Percentiles rank a stretch among this genome's conserved stretches.
Evolutionary conservation across 768 basidiomycete genomes (phyloP).

Genomic region (Xerocomellus amylosporus): DNA sequence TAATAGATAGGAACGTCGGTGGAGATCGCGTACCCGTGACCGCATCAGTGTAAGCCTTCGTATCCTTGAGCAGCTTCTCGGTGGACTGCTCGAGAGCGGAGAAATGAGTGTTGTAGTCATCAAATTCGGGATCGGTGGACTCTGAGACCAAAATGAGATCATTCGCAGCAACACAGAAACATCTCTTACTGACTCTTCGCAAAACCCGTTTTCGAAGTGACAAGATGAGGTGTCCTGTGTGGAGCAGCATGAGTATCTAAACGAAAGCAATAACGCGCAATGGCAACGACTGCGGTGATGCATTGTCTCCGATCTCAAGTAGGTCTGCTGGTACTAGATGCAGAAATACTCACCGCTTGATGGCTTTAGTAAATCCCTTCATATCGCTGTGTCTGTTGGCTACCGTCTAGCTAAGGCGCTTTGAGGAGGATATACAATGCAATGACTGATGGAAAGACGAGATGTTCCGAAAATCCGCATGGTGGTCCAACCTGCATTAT

Average conservation of each 20-base stretch:
- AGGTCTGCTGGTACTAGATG: not conserved
- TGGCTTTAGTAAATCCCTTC: slow-evolving; percentile 82
- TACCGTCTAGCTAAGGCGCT: not conserved
- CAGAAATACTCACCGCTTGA: slow-evolving; percentile 56
- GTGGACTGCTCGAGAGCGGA: slow-evolving; percentile 70
- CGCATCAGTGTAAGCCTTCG: slow-evolving; percentile 80
- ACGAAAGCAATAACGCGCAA: not conserved
- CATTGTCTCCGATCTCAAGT: not conserved
- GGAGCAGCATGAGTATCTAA: slow-evolving; percentile 4
- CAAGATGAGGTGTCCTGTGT: slow-evolving; percentile 81
- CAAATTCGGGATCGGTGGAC: slow-evolving; percentile 86
- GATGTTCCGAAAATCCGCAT: not conserved
- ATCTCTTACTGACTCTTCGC: slow-evolving; percentile 70
- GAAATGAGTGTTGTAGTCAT: slow-evolving; percentile 82
- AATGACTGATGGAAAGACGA: not conserved
- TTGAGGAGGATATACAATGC: not conserved
- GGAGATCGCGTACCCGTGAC: slow-evolving; percentile 52
- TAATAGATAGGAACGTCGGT: not conserved
- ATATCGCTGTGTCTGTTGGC: slow-evolving; percentile 39
- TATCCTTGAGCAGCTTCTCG: slow-evolving; percentile 91
- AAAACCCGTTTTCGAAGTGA: slow-evolving; percentile 87
- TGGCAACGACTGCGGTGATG: slow-evolving; percentile 8
- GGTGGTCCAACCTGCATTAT: slow-evolving; percentile 8
- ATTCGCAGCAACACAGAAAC: not conserved
- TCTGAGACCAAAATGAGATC: slow-evolving; percentile 39